phyloP scores from a whole-genome alignment of 176 grass and related monocot species.

The Rhynchospora breviuscula region DNA sequence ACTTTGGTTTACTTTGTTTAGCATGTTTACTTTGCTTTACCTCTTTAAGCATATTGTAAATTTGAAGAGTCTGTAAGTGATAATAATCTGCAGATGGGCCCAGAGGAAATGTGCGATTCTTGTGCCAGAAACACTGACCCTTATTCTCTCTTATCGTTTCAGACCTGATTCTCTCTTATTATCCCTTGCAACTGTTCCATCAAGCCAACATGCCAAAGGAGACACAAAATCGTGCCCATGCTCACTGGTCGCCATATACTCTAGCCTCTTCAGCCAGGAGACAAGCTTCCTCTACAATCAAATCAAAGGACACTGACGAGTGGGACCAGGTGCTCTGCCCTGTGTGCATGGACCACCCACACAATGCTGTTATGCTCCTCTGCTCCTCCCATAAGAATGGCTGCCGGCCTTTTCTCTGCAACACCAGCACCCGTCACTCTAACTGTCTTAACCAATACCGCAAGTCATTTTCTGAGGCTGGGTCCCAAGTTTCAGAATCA shows the following conservation, averaged over 20 bases:
- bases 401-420: slow-evolving; percentile 77
- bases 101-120: not conserved
- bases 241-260: not conserved
- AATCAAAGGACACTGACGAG: slow-evolving; percentile 34
- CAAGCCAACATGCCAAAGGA: slow-evolving; percentile 13
- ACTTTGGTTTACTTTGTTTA: not conserved
- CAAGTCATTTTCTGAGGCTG: slow-evolving; percentile 48
- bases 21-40: not conserved
- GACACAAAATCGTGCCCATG: not conserved
- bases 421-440: slow-evolving; percentile 65
- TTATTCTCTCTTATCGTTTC: slow-evolving; percentile 4
- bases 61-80: slow-evolving; percentile 1
- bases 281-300: not conserved
- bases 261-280: not conserved
- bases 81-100: not conserved
- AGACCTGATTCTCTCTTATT: not conserved
- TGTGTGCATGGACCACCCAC: slow-evolving; percentile 94
- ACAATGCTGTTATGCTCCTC: slow-evolving; percentile 69
- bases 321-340: slow-evolving; percentile 75
- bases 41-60: not conserved
- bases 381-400: slow-evolving; percentile 74
- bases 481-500: slow-evolving; percentile 13
- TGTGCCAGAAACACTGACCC: not conserved
- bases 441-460: slow-evolving; percentile 75
- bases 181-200: not conserved